Evolutionary conservation across 1,139 yeast genomes (phyloP).

Genomic region (Suhomyces chickasaworum): DNA sequence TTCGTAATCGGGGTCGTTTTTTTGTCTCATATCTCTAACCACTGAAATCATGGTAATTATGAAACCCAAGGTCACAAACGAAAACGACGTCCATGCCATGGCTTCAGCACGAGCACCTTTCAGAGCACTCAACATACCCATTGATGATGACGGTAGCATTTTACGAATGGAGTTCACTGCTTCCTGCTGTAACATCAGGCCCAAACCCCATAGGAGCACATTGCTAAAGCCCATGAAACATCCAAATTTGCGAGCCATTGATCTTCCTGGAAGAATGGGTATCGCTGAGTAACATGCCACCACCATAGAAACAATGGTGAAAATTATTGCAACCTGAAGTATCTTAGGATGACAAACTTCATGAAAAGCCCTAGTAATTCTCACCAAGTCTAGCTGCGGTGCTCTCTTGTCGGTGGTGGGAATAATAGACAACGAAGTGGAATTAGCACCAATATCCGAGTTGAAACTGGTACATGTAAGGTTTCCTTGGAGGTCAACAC

Average conservation of each 20-base stretch:
- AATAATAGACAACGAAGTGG: slow-evolving; percentile 29
- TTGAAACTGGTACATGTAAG: slow-evolving; percentile 36
- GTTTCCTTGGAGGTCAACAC: slow-evolving; percentile 35
- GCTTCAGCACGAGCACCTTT: slow-evolving; percentile 54
- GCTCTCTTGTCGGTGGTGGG: slow-evolving; percentile 23
- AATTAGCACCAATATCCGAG: slow-evolving; percentile 21
- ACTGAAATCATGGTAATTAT: slow-evolving; percentile 11
- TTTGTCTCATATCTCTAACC: slow-evolving; percentile 3
- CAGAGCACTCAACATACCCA: slow-evolving; percentile 47
- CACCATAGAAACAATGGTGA: slow-evolving; percentile 45
- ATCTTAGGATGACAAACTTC: slow-evolving; percentile 56
- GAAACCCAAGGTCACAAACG: slow-evolving; percentile 32
- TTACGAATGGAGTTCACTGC: slow-evolving; percentile 51
- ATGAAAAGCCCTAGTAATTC: slow-evolving; percentile 44
- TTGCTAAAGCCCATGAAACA: slow-evolving; percentile 39
- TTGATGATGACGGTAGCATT: slow-evolving; percentile 53
- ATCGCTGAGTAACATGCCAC: slow-evolving; percentile 44
- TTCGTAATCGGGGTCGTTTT: background rate
- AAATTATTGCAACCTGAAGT: slow-evolving; percentile 49
- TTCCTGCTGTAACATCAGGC: slow-evolving; percentile 68
- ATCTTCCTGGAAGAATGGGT: slow-evolving; percentile 53
- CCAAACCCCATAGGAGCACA: slow-evolving; percentile 64
- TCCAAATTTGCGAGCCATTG: slow-evolving; percentile 31
- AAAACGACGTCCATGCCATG: slow-evolving; percentile 29
- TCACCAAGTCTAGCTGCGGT: slow-evolving; percentile 40